Evolutionary conservation across 768 basidiomycete species (phyloP).

Genomic region (Tricholoma furcatifolium): DNA sequence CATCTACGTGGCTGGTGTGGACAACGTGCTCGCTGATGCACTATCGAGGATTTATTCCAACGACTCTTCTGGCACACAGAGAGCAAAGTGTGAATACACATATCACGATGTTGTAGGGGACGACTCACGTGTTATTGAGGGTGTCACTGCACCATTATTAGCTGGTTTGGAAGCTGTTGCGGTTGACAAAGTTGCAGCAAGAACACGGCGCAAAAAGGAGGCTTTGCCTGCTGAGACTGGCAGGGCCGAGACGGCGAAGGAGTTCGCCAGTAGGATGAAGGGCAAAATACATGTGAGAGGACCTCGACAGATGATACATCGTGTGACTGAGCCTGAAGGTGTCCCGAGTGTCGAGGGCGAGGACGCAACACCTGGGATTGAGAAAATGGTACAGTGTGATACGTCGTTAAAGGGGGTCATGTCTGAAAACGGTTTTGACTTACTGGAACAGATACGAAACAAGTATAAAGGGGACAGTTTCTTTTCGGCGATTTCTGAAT

Average conservation of each 20-base stretch:
- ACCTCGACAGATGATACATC: no score
- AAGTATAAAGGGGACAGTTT: background rate
- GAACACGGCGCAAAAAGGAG: background rate
- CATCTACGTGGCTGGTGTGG: conserved; percentile 15
- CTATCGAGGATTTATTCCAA: no score
- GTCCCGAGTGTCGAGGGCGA: no score
- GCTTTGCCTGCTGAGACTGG: background rate
- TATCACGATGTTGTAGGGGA: conserved; percentile 9
- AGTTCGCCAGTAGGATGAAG: background rate
- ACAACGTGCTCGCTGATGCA: conserved; percentile 19
- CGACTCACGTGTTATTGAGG: background rate
- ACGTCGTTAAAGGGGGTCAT: no score
- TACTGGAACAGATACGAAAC: background rate
- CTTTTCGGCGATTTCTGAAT: background rate
- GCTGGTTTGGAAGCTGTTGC: conserved; percentile 14
- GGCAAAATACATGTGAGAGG: background rate
- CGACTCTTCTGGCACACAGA: conserved; percentile 7
- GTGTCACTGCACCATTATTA: conserved; percentile 12
- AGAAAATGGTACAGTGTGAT: no score
- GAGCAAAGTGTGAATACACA: conserved; percentile 14
- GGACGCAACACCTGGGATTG: no score
- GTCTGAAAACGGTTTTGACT: no score
- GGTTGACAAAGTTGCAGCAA: background rate
- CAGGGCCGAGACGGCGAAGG: background rate
- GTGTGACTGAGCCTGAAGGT: no score